Evolutionary conservation across 192 early-diverging fungal genomes (phyloP), one percentile per base, ranked within the genome.

Genomic region (Coemansia sp.): DNA sequence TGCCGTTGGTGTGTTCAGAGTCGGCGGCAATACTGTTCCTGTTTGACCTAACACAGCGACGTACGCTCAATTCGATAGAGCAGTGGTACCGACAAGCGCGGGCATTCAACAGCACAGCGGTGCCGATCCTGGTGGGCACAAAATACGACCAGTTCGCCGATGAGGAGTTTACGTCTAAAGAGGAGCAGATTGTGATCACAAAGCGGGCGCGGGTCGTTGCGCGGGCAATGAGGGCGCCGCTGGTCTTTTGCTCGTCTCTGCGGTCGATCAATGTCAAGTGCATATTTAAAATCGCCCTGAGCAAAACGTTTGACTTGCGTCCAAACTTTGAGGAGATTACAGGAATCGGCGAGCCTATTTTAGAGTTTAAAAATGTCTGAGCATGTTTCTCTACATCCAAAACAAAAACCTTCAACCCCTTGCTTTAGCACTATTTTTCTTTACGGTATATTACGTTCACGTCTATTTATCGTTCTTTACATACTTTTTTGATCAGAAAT

Each of bases 21-120:
- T 93, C 96, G 0, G 89, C 94, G 5, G 96, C 93, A 0, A 89
- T 98, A 55, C 82, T 98, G 49, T 98, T 98, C 74, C 93, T 95
- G 86, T 98, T 98, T 86, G 96, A 98, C 74, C 71, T 98, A 57
- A 90, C 93, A 5, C 86, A 93, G 43, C 93, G 93, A 64, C 89
- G 91, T 10, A 94, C 96, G 6, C 77, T 98, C 38, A 98, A 98
- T 67, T 89, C 85, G 52, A 89, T 98, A 61, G 94, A 94, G 72
- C 94, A 95, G 70, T 98, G 96, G 96, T 98, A 95, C 66, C 77
- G 96, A 47, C 96, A 98, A 75, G 94, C 93, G 38, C 78, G 94
- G 53, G 94, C 94, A 54, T 92, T 98, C 75, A 98, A 98, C 74
- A 93, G 93, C 88, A 91, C 89, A 21, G 95, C 95, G 3, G 92